Base-by-base conservation (phyloP, 257 asterid species). In the Sherardia arvensis region DNA sequence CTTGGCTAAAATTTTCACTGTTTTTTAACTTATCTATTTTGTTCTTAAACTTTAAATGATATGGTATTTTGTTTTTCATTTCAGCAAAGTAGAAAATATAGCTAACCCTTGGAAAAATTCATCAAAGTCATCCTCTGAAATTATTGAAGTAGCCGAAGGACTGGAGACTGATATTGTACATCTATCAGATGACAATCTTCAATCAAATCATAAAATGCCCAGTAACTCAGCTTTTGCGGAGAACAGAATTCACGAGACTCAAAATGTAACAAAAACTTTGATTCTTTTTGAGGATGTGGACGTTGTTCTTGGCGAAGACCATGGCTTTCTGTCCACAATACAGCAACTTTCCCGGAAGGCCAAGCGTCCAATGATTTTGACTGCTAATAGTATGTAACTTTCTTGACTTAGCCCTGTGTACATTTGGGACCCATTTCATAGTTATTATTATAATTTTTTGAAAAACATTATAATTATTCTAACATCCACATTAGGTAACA, bases 231-330 rank as follows among this genome's bases (percentile, higher is more conserved):
- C 67, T 61, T 61, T 73, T 20, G 73, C 43, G 71, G 76, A 70
- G 72, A 68, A 74, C 47, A 69, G 47, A 61, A 51, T 77, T 70
- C 51, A 69, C 33, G 72, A 61, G 62, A 33, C 56, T 71, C 89
- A 76, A 66, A 72, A 68, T 79, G 81, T 67, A 74, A 75, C 66
- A 18, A 93, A 83, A 71, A 85, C 86, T 62, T 73, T 90, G 84
- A 83, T 93, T 72, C 90, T 93, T 67, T 93, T 93, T 75, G 99
- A 93, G 85, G 99, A 93, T 72, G 94, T 93, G 69, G 99, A 93
- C 73, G 88, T 90, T 61, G 79, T 77, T 62, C 83, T 87, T 7
- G 71, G 70, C 74, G 97, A 90, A 74, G 99, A 90, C 75, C 93
- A 77, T 67, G 99, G 97, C 53, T 83, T 93, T 75, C 68, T 87